Evolutionary conservation across 129 eudicot genomes (phyloP), one percentile per base, ranked within the genome.

Genomic region (Centella asiatica): DNA sequence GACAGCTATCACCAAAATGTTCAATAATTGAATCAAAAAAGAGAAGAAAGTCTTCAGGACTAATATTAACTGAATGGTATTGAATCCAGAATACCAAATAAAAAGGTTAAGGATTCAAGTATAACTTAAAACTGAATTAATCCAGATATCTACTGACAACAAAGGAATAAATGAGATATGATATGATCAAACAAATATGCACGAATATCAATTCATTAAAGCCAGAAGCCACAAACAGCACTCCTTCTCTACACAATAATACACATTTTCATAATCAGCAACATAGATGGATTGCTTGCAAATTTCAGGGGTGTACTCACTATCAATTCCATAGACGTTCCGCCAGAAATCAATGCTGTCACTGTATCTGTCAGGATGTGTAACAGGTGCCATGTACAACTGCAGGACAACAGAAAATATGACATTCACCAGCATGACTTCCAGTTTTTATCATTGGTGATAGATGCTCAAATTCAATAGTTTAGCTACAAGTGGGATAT

Each of bases 311-410:
- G 47, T 45, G 27, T 44, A 86, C 99, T 92, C 62, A 92, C 99
- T 92, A 62, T 92, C 89, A 64, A 92, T 92, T 63, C 96, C 99
- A 72, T 92, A 92, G 27, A 92, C 99, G 67, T 84, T 80, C 67
- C 95, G 96, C 99, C 99, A 92, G 69, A 92, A 92, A 48, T 92
- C 99, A 76, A 92, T 71, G 55, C 95, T 87, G 20, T 80, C 86
- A 50, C 76, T 77, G 33, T 87, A 92, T 82, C 99, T 80, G 69
- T 87, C 94, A 66, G 96, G 92, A 71, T 85, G 87, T 58, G 99
- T 79, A 26, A 92, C 77, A 65, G 99, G 99, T 18, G 99, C 96
- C 92, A 87, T 76, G 74, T 84, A 87, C 76, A 92, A 68, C 99
- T 92, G 86, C 76, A 81, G 55, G 34, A 18, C n/a, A 53, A 37